Conservation (phyloP, 768 basidiomycete species). For the Leccinellum rugosiceps region DNA sequence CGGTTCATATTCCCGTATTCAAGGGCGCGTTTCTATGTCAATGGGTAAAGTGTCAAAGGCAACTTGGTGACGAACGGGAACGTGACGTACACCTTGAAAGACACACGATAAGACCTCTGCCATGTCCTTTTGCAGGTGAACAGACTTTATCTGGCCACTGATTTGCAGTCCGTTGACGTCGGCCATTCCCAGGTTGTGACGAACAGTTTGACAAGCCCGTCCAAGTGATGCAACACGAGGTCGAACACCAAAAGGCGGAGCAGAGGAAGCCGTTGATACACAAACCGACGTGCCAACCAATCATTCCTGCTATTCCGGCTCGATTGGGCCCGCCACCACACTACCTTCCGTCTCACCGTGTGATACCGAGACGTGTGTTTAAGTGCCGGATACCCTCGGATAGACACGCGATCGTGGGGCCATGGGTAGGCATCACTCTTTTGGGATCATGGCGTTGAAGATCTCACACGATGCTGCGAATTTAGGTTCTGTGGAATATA, state of each 20-base stretch:
- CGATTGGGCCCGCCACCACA: slow-evolving; percentile 39
- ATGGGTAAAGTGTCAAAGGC: slow-evolving; percentile 56
- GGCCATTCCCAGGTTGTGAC: slow-evolving; percentile 46
- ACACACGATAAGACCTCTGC: slow-evolving; percentile 38
- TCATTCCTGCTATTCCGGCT: slow-evolving; percentile 29
- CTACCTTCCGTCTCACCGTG: slow-evolving; percentile 48
- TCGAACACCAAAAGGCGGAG: slow-evolving; percentile 33
- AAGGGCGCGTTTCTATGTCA: slow-evolving; percentile 45
- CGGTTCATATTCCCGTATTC: slow-evolving; percentile 3
- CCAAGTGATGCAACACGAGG: slow-evolving; percentile 49
- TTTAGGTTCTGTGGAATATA: slow-evolving; percentile 47
- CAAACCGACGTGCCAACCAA: slow-evolving; percentile 34
- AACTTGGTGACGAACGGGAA: slow-evolving; percentile 34
- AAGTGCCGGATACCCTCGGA: slow-evolving; percentile 47
- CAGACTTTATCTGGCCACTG: not conserved
- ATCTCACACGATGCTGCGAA: slow-evolving; percentile 3
- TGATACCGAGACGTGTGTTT: slow-evolving; percentile 42
- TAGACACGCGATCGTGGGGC: slow-evolving; percentile 48
- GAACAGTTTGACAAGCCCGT: slow-evolving; percentile 44
- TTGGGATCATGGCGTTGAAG: not conserved
- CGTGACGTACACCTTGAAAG: slow-evolving; percentile 49
- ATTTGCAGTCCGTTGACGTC: slow-evolving; percentile 7
- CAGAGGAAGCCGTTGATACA: slow-evolving; percentile 6
- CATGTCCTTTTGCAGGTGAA: slow-evolving; percentile 43
- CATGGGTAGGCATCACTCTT: slow-evolving; percentile 45